Evolutionary conservation across 208 protist species (phyloP).

Genomic region (Crithidia bombi): DNA sequence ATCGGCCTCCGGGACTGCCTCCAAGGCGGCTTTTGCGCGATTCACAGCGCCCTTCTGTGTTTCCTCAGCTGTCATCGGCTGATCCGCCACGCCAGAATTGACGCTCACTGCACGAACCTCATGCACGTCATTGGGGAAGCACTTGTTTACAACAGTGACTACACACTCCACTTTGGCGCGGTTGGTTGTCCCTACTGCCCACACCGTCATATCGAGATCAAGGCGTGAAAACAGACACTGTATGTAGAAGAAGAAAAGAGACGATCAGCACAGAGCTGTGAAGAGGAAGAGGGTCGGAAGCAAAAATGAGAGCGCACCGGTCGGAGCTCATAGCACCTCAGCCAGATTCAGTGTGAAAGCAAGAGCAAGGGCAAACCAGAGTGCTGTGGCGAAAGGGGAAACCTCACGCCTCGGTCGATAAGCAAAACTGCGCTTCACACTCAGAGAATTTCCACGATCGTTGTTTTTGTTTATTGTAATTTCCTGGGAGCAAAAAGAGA

Average conservation of each 20-base stretch:
- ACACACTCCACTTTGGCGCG: constrained; percentile 74
- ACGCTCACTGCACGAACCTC: constrained; percentile 51
- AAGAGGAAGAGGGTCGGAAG: too few relatives aligned
- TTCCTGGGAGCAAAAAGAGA: neutral
- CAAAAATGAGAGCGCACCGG: too few relatives aligned
- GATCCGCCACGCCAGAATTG: constrained; percentile 56
- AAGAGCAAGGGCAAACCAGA: too few relatives aligned
- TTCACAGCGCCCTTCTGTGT: constrained; percentile 54
- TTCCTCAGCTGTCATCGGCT: constrained; percentile 85
- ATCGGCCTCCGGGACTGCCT: constrained; percentile 49
- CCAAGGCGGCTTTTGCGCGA: constrained; percentile 56
- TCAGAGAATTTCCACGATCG: too few relatives aligned
- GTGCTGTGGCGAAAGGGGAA: too few relatives aligned
- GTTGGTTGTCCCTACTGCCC: constrained; percentile 82
- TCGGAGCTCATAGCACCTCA: too few relatives aligned
- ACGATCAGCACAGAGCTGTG: neutral
- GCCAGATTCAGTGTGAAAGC: too few relatives aligned
- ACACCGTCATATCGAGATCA: constrained; percentile 30
- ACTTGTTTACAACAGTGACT: constrained; percentile 41
- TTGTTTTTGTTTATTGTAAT: neutral
- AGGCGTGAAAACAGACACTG: neutral
- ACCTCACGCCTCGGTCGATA: too few relatives aligned
- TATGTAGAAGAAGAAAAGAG: neutral
- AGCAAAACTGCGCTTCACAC: too few relatives aligned
- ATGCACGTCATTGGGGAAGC: constrained; percentile 58